These are phyloP conservation scores for Gracilariopsis chorda DNA, from an alignment of 23 red algal genomes.

Conservation along the genomic window DNA sequence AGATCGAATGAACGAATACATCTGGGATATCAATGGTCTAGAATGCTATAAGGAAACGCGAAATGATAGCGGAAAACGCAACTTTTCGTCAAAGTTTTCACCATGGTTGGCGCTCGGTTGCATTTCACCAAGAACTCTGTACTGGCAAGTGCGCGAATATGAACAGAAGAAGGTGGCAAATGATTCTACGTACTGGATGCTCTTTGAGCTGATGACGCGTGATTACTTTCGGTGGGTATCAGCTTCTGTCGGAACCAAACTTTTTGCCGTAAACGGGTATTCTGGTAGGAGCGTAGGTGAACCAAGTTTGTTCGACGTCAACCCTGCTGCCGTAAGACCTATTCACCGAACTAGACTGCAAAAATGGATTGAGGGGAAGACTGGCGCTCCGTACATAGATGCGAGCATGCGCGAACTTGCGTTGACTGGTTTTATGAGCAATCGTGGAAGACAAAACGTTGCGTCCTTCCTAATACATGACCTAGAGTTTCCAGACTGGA, in stretches of 20 bases:
- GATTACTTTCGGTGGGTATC: conserved; percentile 90
- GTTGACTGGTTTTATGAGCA: conserved; percentile 86
- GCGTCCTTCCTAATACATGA: conserved; percentile 93
- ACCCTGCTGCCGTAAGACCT: not conserved
- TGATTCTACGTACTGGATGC: conserved; percentile 86
- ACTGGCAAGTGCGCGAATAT: conserved; percentile 63
- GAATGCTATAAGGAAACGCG: conserved; percentile 82
- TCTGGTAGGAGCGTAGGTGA: conserved; percentile 9
- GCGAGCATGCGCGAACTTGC: conserved; percentile 87
- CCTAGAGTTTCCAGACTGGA: conserved; percentile 81
- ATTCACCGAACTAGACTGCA: conserved; percentile 32
- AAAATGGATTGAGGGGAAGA: conserved; percentile 73
- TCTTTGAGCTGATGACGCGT: conserved; percentile 89
- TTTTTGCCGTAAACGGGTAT: conserved; percentile 73
- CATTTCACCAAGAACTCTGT: conserved; percentile 78
- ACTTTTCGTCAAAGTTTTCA: conserved; percentile 85
- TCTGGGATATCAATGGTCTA: conserved; percentile 31
- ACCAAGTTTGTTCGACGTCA: not conserved
- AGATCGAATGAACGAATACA: conserved; percentile 58
- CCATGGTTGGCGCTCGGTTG: conserved; percentile 78
- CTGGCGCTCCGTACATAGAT: conserved; percentile 89
- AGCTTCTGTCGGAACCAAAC: conserved; percentile 47
- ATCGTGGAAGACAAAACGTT: conserved; percentile 92
- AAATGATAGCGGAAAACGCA: conserved; percentile 59
- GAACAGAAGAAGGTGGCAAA: conserved; percentile 61